Conservation (phyloP, 345 rosid species). For the Mallotus nudiflorus region DNA sequence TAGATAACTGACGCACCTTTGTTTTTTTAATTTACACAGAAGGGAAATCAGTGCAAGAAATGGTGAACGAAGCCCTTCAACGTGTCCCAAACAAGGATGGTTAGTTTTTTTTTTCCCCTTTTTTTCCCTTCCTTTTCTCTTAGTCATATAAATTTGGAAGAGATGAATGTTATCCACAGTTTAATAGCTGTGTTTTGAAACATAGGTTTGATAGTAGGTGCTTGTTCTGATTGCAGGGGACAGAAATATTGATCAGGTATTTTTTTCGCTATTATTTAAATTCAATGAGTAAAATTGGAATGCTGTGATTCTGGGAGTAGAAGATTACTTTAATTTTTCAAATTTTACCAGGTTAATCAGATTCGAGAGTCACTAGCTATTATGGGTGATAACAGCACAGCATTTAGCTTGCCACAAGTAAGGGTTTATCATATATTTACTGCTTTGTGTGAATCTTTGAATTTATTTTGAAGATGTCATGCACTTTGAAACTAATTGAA, state of each 20-base stretch:
- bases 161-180: slow-evolving; percentile 16
- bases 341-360: slow-evolving; percentile 67
- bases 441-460: neutral
- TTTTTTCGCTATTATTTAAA: slow-evolving; percentile 17
- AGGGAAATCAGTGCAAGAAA: slow-evolving; percentile 94
- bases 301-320: slow-evolving; percentile 13
- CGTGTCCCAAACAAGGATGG: slow-evolving; percentile 80
- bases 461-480: neutral
- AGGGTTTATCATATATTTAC: slow-evolving; percentile 23
- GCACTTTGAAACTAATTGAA: neutral
- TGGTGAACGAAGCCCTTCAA: slow-evolving; percentile 94
- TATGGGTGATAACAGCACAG: slow-evolving; percentile 98
- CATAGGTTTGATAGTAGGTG: slow-evolving; percentile 25
- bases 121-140: slow-evolving; percentile 4
- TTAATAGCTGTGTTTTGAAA: slow-evolving; percentile 14
- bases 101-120: slow-evolving; percentile 33
- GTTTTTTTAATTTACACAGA: slow-evolving; percentile 48
- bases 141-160: neutral
- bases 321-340: neutral
- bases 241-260: slow-evolving; percentile 88
- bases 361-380: slow-evolving; percentile 89
- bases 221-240: slow-evolving; percentile 63
- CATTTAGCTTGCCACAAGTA: slow-evolving; percentile 98
- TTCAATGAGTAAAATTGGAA: slow-evolving; percentile 10
- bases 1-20: slow-evolving; percentile 13